Evolutionary conservation across 305 asterid genomes (phyloP), one percentile per base, ranked within the genome.

Genomic region (Fraxinus platypoda): DNA sequence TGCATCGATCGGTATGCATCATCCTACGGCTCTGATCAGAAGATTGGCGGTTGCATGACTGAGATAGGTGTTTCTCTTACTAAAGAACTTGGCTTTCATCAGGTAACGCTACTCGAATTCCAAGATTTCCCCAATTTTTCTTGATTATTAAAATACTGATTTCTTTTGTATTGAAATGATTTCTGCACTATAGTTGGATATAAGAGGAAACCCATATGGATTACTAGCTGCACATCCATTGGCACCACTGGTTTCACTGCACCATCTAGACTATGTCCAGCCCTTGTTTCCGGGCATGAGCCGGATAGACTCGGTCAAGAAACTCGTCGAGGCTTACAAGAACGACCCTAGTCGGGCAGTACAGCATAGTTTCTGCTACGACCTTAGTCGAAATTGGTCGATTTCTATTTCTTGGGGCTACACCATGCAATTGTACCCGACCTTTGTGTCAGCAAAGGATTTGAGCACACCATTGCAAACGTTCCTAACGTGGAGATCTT

Each of bases 341-440:
- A n/a, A 77, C 71, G 98, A 95, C 19, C 98, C 97, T 1, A 80
- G 89, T 43, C 90, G 98, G 64, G 76, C 80, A 5, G 11, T 95
- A 25, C 98, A 95, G 8, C 98, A 95, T 7, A 92, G 88, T 1
- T 85, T 92, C 83, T 91, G 98, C 83, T 88, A 95, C 81, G 94
- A 95, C 84, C 62, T 78, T 15, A 59, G 78, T 7, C 86, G 88
- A 26, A 89, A 91, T 6, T 94, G 98, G 97, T 87, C 98, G 2
- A n/a, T 93, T n/a, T 91, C 97, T 0, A 34, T 94, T 2, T 85
- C 97, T 0, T 93, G 98, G 98, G 98, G 98, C 49, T 93, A 93
- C 88, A 83, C 86, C 25, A 82, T 93, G 34, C 98, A 92, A 73
- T 21, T 93, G 2, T 92, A 92, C 87, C 95, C 97, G 2, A 78